phyloP scores from a whole-genome alignment of 139 green algal species.

The Bryopsis sp. region DNA sequence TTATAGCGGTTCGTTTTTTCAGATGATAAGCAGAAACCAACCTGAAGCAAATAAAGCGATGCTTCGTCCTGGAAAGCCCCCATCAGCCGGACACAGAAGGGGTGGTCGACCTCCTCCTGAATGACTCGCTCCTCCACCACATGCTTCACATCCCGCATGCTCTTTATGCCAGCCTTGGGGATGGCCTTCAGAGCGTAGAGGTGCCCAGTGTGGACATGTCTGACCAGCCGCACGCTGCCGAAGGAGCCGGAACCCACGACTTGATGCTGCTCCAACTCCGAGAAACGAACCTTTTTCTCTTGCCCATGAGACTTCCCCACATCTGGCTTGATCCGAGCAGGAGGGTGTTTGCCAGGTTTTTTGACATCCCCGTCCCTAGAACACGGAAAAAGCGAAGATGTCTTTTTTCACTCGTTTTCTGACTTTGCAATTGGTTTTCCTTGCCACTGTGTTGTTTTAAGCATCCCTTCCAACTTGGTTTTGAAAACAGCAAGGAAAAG shows the following conservation, averaged over 20 bases:
- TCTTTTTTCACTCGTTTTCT: no score
- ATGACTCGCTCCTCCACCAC: conserved; percentile 62
- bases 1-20: no score
- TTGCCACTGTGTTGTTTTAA: no score
- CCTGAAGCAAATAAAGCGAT: conserved; percentile 58
- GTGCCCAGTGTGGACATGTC: conserved; percentile 45
- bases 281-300: conserved; percentile 48
- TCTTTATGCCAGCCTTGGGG: conserved; percentile 57
- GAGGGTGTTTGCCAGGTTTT: no score
- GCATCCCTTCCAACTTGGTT: no score
- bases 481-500: no score
- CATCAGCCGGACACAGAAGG: conserved; percentile 52
- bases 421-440: no score
- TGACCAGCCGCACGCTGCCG: conserved; percentile 57
- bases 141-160: conserved; percentile 71
- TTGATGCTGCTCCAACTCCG: conserved; percentile 51
- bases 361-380: no score
- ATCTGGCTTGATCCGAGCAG: no score
- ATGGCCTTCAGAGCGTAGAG: conserved; percentile 66
- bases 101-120: conserved; percentile 31
- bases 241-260: conserved; percentile 66
- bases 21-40: conserved; percentile 19
- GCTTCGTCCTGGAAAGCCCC: conserved; percentile 54
- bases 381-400: no score
- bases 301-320: no score